A percentile compares a stretch with the other conserved stretches of the same genome.
Conservation (phyloP, 2,329 filamentous ascomycete species). For the Teratosphaeria zuluensis region DNA sequence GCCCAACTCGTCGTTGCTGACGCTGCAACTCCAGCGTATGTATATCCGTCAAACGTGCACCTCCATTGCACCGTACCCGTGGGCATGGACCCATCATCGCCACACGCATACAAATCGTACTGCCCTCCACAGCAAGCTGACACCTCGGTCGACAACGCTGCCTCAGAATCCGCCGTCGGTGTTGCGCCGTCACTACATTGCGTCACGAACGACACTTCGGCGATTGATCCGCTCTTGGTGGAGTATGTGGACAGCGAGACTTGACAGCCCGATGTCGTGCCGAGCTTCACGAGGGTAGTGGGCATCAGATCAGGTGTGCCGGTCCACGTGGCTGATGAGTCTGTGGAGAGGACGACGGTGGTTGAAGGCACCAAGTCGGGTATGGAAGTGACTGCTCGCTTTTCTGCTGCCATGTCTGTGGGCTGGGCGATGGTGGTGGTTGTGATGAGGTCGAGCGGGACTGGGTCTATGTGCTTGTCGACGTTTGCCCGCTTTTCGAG, state of each 20-base stretch:
- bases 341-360: constrained; percentile 3
- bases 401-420: background rate
- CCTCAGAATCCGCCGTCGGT: background rate
- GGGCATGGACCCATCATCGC: constrained; percentile 3
- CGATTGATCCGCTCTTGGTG: background rate
- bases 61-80: constrained; percentile 3
- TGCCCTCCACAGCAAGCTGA: constrained; percentile 5
- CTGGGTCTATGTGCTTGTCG: background rate
- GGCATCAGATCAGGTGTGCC: constrained; percentile 6
- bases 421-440: background rate
- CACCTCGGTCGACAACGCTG: background rate
- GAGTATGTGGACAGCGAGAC: constrained; percentile 1
- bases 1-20: constrained; percentile 5
- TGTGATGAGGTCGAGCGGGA: constrained; percentile 2
- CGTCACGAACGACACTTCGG: constrained; percentile 1
- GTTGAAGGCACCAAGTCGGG: constrained; percentile 6
- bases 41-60: constrained; percentile 1
- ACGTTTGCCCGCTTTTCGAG: background rate
- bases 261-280: constrained; percentile 3
- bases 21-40: constrained; percentile 1
- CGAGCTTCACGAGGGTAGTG: constrained; percentile 3
- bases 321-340: constrained; percentile 2
- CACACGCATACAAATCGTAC: constrained; percentile 3
- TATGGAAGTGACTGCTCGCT: background rate
- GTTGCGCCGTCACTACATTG: background rate